Percentiles rank a stretch among this genome's conserved stretches.
Evolutionary conservation across 257 asterid species (phyloP).

Genomic region (Coffea canephora): DNA sequence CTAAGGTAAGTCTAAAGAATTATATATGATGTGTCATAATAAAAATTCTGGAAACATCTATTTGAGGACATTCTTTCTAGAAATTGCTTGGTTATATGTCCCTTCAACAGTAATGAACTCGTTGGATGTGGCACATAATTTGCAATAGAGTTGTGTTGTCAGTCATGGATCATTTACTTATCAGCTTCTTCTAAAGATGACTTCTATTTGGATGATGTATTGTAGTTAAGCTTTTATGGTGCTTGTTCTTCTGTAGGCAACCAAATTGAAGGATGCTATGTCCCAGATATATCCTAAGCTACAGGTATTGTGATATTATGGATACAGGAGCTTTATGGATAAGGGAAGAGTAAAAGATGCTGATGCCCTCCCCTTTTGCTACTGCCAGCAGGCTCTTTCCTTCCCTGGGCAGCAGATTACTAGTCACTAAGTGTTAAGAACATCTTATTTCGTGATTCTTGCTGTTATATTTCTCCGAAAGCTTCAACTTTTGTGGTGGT

Average conservation of each 20-base stretch:
- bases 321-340: background rate
- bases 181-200: background rate
- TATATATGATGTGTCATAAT: background rate
- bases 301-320: constrained; percentile 48
- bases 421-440: background rate
- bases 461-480: background rate
- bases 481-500: background rate
- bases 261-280: constrained; percentile 87
- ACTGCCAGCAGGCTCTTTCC: too few species aligned
- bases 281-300: constrained; percentile 72
- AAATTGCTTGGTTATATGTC: background rate
- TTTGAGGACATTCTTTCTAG: background rate
- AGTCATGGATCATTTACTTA: background rate
- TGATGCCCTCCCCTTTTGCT: too few species aligned
- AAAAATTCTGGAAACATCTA: background rate
- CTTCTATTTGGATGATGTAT: constrained; percentile 1
- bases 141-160: background rate
- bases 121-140: background rate
- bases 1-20: constrained; percentile 48
- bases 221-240: constrained; percentile 3
- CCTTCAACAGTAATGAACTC: background rate
- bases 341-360: background rate
- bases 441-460: background rate
- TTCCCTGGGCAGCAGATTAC: background rate
- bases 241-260: constrained; percentile 44